A percentile compares a stretch with the other conserved stretches of the same genome.
phyloP scores from a whole-genome alignment of 1,139 yeast species.

The Trichomonascaceae sp. region DNA sequence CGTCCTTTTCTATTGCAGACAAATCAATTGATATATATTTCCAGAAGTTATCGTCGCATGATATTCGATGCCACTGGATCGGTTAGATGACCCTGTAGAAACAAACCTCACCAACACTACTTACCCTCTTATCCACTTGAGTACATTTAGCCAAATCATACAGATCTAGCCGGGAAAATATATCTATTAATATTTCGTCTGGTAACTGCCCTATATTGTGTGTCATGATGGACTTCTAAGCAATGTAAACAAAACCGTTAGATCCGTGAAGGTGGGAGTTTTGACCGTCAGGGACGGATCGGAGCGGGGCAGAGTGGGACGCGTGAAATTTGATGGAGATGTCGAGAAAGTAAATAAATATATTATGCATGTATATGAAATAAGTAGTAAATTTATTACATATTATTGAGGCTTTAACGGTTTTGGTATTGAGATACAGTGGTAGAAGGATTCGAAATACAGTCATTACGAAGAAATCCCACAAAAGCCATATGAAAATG shows the following conservation, averaged over 20 bases:
- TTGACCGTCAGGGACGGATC: not conserved
- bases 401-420: too few species aligned
- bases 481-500: not conserved
- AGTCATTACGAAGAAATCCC: too few species aligned
- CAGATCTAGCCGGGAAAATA: conserved; percentile 14
- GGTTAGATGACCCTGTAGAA: not conserved
- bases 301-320: not conserved
- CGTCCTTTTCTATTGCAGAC: not conserved
- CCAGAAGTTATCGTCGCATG: conserved; percentile 14
- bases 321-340: not conserved
- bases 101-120: not conserved
- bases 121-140: conserved; percentile 9
- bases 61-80: conserved; percentile 11
- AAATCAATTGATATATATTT: conserved; percentile 5
- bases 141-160: conserved; percentile 16
- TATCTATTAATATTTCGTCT: conserved; percentile 16
- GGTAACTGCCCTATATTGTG: conserved; percentile 11
- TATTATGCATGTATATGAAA: not conserved
- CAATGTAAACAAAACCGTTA: not conserved
- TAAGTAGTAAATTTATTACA: too few species aligned
- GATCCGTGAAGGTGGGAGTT: not conserved
- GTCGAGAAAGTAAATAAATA: not conserved
- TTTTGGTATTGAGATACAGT: too few species aligned
- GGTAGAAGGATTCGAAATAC: too few species aligned
- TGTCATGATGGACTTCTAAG: not conserved